Conservation (phyloP, 2,329 filamentous ascomycete genomes). For the Cadophora sp. region DNA sequence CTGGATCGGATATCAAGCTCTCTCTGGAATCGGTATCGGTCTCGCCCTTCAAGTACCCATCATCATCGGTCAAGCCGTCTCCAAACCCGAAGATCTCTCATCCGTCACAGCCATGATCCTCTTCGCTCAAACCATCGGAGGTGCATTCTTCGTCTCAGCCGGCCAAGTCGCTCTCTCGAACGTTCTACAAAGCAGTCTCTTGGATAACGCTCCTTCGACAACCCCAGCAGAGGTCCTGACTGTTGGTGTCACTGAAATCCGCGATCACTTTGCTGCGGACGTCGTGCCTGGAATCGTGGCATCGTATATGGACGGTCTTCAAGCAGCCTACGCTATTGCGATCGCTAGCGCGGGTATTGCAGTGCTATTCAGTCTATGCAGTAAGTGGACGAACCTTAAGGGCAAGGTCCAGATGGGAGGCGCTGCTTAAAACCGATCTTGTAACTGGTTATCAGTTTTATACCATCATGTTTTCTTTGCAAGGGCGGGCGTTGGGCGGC, state of each 20-base stretch:
- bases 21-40: constrained; percentile 62
- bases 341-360: constrained; percentile 55
- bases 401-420: constrained; percentile 38
- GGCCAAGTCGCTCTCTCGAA: constrained; percentile 57
- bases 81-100: constrained; percentile 52
- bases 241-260: constrained; percentile 62
- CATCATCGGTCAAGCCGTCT: constrained; percentile 48
- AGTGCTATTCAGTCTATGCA: constrained; percentile 46
- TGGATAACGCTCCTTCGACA: constrained; percentile 48
- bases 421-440: constrained; percentile 33
- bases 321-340: constrained; percentile 66
- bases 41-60: constrained; percentile 57
- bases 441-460: neutral
- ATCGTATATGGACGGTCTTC: constrained; percentile 69
- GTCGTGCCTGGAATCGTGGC: constrained; percentile 60
- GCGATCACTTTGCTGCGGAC: constrained; percentile 55
- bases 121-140: constrained; percentile 58
- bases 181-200: constrained; percentile 49
- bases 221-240: constrained; percentile 48
- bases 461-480: neutral
- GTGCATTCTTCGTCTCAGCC: constrained; percentile 57
- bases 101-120: constrained; percentile 55
- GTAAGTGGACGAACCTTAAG: constrained; percentile 48
- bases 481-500: neutral
- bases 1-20: constrained; percentile 66